phyloP scores from a whole-genome alignment of 1,284 basidiomycete genomes.

The Irpex sp. region DNA sequence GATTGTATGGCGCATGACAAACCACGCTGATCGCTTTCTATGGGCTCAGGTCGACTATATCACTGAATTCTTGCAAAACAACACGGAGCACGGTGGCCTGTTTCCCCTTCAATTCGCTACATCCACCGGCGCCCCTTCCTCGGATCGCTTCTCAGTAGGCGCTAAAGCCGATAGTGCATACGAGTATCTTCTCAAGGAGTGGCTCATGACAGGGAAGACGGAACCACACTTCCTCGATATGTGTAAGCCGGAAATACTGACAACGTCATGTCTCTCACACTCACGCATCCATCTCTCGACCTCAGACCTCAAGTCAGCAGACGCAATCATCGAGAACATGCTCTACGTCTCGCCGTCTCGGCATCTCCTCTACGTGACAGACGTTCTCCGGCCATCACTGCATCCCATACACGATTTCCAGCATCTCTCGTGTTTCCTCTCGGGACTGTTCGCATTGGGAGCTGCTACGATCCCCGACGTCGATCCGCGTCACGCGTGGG shows the following conservation, averaged over 20 bases:
- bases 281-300: not conserved
- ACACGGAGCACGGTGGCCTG: constrained; percentile 8
- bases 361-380: constrained; percentile 50
- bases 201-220: constrained; percentile 51
- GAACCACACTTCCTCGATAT: constrained; percentile 53
- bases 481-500: constrained; percentile 50
- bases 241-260: constrained; percentile 39
- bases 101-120: constrained; percentile 7
- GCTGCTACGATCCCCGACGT: constrained; percentile 50
- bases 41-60: constrained; percentile 4
- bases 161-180: constrained; percentile 61
- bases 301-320: constrained; percentile 56
- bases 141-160: constrained; percentile 40
- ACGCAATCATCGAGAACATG: constrained; percentile 56
- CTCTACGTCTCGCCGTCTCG: constrained; percentile 62
- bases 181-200: constrained; percentile 70
- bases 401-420: constrained; percentile 34
- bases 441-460: constrained; percentile 71
- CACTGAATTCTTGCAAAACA: constrained; percentile 4
- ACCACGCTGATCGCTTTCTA: not conserved
- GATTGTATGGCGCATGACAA: constrained; percentile 12
- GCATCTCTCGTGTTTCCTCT: constrained; percentile 75
- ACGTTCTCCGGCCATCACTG: constrained; percentile 15
- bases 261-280: not conserved
- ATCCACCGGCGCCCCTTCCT: not conserved